Conservation (phyloP, 2,329 filamentous ascomycete genomes). For the Juglanconis juglandina region DNA sequence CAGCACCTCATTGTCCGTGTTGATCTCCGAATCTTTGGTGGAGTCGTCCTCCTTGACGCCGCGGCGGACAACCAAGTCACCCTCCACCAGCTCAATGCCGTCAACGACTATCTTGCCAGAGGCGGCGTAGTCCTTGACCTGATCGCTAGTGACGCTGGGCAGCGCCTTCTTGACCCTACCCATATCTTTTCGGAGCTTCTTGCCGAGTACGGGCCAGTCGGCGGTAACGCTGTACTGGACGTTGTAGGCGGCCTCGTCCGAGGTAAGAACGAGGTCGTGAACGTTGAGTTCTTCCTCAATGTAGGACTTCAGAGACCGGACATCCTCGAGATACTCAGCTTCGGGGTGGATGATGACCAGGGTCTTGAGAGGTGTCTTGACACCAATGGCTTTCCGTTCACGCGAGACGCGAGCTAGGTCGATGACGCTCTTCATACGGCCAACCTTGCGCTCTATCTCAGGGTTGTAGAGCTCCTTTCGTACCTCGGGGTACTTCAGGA, state of each 20-base stretch:
- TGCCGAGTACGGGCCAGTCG: slow-evolving; percentile 91
- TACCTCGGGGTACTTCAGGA: slow-evolving; percentile 85
- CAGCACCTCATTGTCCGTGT: slow-evolving; percentile 85
- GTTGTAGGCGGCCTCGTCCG: slow-evolving; percentile 85
- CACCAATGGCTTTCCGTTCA: slow-evolving; percentile 76
- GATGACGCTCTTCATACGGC: slow-evolving; percentile 93
- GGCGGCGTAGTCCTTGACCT: slow-evolving; percentile 75
- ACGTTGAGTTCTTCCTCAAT: slow-evolving; percentile 91
- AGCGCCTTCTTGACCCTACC: slow-evolving; percentile 88
- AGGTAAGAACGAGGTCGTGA: slow-evolving; percentile 76
- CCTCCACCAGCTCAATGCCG: slow-evolving; percentile 76
- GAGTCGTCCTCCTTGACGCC: slow-evolving; percentile 70
- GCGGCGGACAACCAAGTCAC: slow-evolving; percentile 79
- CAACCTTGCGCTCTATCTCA: slow-evolving; percentile 79
- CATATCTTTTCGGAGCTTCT: slow-evolving; percentile 96
- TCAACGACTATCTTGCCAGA: slow-evolving; percentile 76
- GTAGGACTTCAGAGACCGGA: slow-evolving; percentile 81
- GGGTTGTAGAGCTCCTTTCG: slow-evolving; percentile 83
- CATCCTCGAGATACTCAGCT: slow-evolving; percentile 77
- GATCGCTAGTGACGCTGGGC: slow-evolving; percentile 70
- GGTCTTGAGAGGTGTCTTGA: slow-evolving; percentile 89
- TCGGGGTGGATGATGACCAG: slow-evolving; percentile 86
- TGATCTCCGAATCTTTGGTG: slow-evolving; percentile 75
- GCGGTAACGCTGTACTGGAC: slow-evolving; percentile 87
- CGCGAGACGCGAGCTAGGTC: slow-evolving; percentile 82